Evolutionary conservation across 2,329 filamentous ascomycete genomes (phyloP).

Genomic region (Monilinia aucupariae): DNA sequence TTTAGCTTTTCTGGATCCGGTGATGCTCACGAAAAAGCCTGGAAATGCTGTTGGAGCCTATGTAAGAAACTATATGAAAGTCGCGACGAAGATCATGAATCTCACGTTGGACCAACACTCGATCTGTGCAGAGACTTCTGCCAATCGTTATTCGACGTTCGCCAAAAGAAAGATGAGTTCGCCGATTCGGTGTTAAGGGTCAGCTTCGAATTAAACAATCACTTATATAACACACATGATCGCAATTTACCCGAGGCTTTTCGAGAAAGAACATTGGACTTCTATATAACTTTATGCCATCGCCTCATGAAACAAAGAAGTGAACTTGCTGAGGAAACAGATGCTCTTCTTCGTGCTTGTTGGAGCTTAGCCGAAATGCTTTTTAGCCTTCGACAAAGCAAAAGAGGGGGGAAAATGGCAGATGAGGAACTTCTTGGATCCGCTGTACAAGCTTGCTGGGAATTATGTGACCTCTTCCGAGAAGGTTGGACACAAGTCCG

Average conservation of each 20-base stretch:
- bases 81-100: constrained; percentile 63
- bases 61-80: constrained; percentile 86
- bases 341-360: constrained; percentile 76
- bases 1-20: constrained; percentile 70
- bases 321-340: constrained; percentile 72
- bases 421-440: constrained; percentile 83
- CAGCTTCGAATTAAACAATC: constrained; percentile 92
- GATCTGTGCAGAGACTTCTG: constrained; percentile 90
- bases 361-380: constrained; percentile 92
- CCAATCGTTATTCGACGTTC: constrained; percentile 82
- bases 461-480: constrained; percentile 86
- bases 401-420: constrained; percentile 62
- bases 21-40: constrained; percentile 78
- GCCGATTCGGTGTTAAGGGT: constrained; percentile 84
- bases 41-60: constrained; percentile 90
- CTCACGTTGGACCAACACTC: constrained; percentile 67
- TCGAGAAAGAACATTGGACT: constrained; percentile 82
- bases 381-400: constrained; percentile 81
- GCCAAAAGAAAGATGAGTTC: constrained; percentile 69
- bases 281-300: constrained; percentile 90
- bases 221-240: constrained; percentile 89
- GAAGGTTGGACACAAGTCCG: constrained; percentile 87
- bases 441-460: constrained; percentile 90
- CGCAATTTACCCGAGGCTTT: constrained; percentile 79
- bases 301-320: constrained; percentile 91